Evolutionary conservation across 768 basidiomycete genomes (phyloP).

Genomic region (Chlorophyllum brunneum): DNA sequence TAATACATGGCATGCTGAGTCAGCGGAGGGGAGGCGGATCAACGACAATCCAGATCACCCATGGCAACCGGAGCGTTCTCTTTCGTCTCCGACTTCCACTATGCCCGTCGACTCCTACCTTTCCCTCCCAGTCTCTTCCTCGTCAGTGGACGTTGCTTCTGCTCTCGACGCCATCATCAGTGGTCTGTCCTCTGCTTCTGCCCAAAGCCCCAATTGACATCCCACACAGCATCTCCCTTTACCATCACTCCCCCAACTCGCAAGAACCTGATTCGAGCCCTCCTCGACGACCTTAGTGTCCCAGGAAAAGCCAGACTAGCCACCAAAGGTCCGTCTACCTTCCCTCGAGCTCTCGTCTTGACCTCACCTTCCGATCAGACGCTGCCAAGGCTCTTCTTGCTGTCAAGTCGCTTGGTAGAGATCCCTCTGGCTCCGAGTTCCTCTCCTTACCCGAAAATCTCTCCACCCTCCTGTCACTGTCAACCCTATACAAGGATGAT

Average conservation of each 20-base stretch:
- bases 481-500: slow-evolving; percentile 51
- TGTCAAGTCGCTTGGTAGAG: slow-evolving; percentile 72
- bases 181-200: slow-evolving; percentile 29
- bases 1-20: slow-evolving; percentile 7
- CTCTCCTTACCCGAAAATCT: slow-evolving; percentile 56
- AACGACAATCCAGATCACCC: slow-evolving; percentile 15
- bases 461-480: slow-evolving; percentile 47
- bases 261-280: slow-evolving; percentile 48
- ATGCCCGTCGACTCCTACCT: slow-evolving; percentile 49
- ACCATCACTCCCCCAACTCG: slow-evolving; percentile 46
- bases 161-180: slow-evolving; percentile 50
- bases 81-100: slow-evolving; percentile 12
- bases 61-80: slow-evolving; percentile 23
- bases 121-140: slow-evolving; percentile 42
- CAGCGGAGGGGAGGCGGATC: slow-evolving; percentile 10
- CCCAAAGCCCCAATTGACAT: slow-evolving; percentile 3
- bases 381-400: slow-evolving; percentile 62
- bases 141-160: slow-evolving; percentile 39
- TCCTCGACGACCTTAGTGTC: slow-evolving; percentile 57
- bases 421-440: slow-evolving; percentile 61
- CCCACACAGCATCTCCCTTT: slow-evolving; percentile 39
- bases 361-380: slow-evolving; percentile 40
- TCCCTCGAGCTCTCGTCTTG: not conserved
- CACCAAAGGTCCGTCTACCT: slow-evolving; percentile 45
- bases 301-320: slow-evolving; percentile 45